Evolutionary conservation across 176 grass and related monocot genomes (phyloP), one percentile per base, ranked within the genome.

Genomic region (Triticum turgidum): DNA sequence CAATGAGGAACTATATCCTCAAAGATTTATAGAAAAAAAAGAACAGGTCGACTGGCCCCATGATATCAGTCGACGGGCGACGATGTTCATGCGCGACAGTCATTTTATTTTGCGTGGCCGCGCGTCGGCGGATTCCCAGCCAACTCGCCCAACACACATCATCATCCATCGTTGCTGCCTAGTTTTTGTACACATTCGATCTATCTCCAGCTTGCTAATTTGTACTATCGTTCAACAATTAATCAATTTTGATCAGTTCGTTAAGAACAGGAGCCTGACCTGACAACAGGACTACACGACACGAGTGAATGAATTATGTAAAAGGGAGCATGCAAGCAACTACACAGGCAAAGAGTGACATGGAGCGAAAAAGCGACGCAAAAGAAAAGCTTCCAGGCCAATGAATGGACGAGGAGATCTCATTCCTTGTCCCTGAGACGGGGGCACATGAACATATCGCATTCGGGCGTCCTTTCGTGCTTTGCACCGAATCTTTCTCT

Each of bases 401-500:
- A 68, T 39, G 86, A 22, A 69, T 35, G 47, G 33, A 79, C 12
- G 83, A 44, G 78, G 42, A 91, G 81, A 88, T 79, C 44, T 83
- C 74, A 56, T 80, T 61, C 44, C 81, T 93, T 79, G 35, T 44
- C 65, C 39, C 30, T 65, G 7, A 82, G 86, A 65, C 11, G 5
- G 20, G 51, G 24, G 54, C 13, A 3, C 41, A 44, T 44, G 41
- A 44, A 10, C 41, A 44, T 44, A 44, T 44, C 41, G 41, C 41
- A 42, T 42, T 42, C 41, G 0, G 41, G 41, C 41, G 41, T 24
- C 66, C 39, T 78, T 70, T 82, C 84, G 80, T 85, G 54, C 74
- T 79, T 88, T 80, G 69, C 73, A 8, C n/a, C 42, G 24, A 67
- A 59, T 27, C 91, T 96, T 93, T 96, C 94, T 92, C 91, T 90